Evolutionary conservation across 1,284 basidiomycete genomes (phyloP), one percentile per base, ranked within the genome.

Genomic region (Trichosporon inkin): DNA sequence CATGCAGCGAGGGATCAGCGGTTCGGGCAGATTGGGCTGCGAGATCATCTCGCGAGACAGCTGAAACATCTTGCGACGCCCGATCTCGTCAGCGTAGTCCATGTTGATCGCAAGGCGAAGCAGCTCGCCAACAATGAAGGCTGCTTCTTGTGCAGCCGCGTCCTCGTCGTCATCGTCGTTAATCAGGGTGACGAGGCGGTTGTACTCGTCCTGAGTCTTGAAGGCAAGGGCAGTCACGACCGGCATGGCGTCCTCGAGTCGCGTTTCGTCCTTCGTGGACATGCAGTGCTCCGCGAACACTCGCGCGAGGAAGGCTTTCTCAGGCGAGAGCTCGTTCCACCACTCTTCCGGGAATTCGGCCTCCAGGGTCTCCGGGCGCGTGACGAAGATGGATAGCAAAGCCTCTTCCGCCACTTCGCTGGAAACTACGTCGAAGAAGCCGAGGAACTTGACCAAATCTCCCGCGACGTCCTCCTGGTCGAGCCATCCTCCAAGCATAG

Each of bases 51-150:
- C 71, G 88, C 90, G 85, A 64, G 92, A 85, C 38, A 95, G 85
- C 58, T 86, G 84, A 71, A 95, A 95, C 82, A 96, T 90, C 79
- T 92, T 94, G 62, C 94, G 81, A 60, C 95, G 79, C 10, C 96
- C 94, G 69, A 94, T 92, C 77, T 99, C 93, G 78, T 99, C 96
- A 32, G 86, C 87, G 68, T 94, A 98, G 77, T 98, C 95, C 47
- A 93, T 81, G 62, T 88, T 87, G 32, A 92, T 83, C 0, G 90
- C 88, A 56, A 96, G 84, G 57, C 85, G 84, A 37, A 97, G 81
- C 68, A 98, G 71, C 72, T 97, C 91, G 2, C 86, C 83, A 34
- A 97, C 83, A 14, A 94, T 80, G 63, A 92, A 88, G 62, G 90
- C 87, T 53, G 64, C 63, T 56, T 78, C 76, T 28, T 70, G 61